These are phyloP conservation scores for Lepiota brunneoincarnata DNA, from an alignment of 768 basidiomycete species.

Conservation along the genomic window DNA sequence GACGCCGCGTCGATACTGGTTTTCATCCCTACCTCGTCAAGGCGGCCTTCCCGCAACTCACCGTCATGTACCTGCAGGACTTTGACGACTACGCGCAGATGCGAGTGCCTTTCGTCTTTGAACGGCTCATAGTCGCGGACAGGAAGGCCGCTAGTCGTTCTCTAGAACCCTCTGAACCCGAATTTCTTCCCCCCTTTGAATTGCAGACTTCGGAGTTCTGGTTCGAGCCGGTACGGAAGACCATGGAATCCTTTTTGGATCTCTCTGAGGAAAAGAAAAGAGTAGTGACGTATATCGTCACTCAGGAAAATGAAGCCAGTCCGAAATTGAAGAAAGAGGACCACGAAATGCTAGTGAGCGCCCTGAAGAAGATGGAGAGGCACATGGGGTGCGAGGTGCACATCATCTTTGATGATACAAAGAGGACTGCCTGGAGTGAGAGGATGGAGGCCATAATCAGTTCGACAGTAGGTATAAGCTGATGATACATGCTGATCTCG, in stretches of 20 bases:
- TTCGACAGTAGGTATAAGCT: slow-evolving; percentile 54
- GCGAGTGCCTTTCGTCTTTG: slow-evolving; percentile 67
- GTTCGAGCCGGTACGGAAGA: slow-evolving; percentile 62
- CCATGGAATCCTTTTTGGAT: slow-evolving; percentile 41
- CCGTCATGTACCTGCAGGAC: slow-evolving; percentile 66
- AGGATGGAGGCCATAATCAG: slow-evolving; percentile 63
- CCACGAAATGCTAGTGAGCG: slow-evolving; percentile 60
- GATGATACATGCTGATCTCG: slow-evolving; percentile 1
- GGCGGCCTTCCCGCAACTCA: slow-evolving; percentile 70
- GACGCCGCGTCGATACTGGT: slow-evolving; percentile 53
- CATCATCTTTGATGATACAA: slow-evolving; percentile 47
- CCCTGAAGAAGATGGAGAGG: slow-evolving; percentile 49
- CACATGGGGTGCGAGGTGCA: slow-evolving; percentile 54
- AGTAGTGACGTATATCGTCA: slow-evolving; percentile 60
- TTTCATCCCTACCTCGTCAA: slow-evolving; percentile 74
- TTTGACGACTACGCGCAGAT: slow-evolving; percentile 75
- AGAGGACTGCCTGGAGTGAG: slow-evolving; percentile 53
- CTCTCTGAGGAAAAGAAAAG: slow-evolving; percentile 27
- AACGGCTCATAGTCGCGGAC: slow-evolving; percentile 77
- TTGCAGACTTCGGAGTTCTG: slow-evolving; percentile 52
- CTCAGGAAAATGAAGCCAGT: slow-evolving; percentile 35
- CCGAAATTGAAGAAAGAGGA: slow-evolving; percentile 51
- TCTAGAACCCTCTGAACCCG: slow-evolving; percentile 30
- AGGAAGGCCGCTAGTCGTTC: slow-evolving; percentile 54
- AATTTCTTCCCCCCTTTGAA: slow-evolving; percentile 41